Percentiles rank a stretch among this genome's conserved stretches.
These are phyloP conservation scores for Penicillium atrosanguineum DNA, from an alignment of 495 filamentous ascomycete species.

Conservation along the genomic window DNA sequence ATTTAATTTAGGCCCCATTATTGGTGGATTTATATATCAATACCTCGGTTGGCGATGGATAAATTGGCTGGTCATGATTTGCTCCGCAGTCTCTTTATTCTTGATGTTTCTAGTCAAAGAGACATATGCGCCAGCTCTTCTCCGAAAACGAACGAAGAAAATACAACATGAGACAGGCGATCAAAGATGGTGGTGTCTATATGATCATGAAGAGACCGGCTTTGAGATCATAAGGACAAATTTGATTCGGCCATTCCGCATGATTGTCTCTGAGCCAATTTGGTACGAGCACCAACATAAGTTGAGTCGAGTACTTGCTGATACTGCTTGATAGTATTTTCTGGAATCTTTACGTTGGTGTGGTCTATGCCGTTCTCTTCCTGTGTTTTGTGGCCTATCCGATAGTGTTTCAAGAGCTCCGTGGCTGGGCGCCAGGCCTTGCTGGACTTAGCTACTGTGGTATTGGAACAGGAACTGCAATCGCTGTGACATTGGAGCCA, in stretches of 20 bases:
- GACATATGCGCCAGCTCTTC: slow-evolving; percentile 64
- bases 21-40: slow-evolving; percentile 68
- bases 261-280: slow-evolving; percentile 64
- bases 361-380: slow-evolving; percentile 68
- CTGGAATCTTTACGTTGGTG: slow-evolving; percentile 65
- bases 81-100: slow-evolving; percentile 54
- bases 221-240: slow-evolving; percentile 50
- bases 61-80: slow-evolving; percentile 79
- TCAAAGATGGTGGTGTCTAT: slow-evolving; percentile 62
- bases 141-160: slow-evolving; percentile 47
- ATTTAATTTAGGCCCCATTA: slow-evolving; percentile 45
- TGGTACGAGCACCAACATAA: slow-evolving; percentile 25
- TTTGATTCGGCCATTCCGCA: slow-evolving; percentile 61
- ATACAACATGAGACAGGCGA: slow-evolving; percentile 66
- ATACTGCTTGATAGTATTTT: slow-evolving; percentile 50
- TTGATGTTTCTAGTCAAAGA: slow-evolving; percentile 54
- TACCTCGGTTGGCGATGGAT: slow-evolving; percentile 85
- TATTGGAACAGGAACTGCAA: slow-evolving; percentile 68
- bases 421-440: slow-evolving; percentile 63
- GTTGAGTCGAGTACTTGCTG: slow-evolving; percentile 7
- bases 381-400: slow-evolving; percentile 72
- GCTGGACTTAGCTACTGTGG: slow-evolving; percentile 69
- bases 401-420: slow-evolving; percentile 67
- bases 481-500: slow-evolving; percentile 58
- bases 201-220: slow-evolving; percentile 46